phyloP scores from a whole-genome alignment of 805 yeast genomes.

The Saccharomycopsis olivae region DNA sequence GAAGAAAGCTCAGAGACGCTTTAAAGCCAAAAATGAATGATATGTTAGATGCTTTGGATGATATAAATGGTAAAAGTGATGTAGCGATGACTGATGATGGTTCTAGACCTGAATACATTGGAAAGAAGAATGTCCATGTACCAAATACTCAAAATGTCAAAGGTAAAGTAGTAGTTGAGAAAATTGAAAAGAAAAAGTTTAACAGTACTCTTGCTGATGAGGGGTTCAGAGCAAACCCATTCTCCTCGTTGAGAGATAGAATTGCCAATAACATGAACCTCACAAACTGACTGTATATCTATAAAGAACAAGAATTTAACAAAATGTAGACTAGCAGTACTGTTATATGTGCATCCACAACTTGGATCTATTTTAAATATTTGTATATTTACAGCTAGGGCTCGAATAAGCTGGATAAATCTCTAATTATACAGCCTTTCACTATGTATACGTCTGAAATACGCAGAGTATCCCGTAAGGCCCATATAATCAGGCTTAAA shows the following conservation, averaged over 20 bases:
- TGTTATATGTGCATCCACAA: too few species aligned
- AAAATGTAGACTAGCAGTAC: too few species aligned
- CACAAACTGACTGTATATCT: neutral
- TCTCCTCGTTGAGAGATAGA: conserved; percentile 45
- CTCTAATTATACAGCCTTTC: too few species aligned
- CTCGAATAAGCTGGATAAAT: too few species aligned
- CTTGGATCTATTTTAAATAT: too few species aligned
- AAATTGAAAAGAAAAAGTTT: conserved; percentile 49
- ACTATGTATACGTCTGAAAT: too few species aligned
- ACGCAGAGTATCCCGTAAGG: too few species aligned
- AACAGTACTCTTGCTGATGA: conserved; percentile 44
- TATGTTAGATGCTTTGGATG: conserved; percentile 40
- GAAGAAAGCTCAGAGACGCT: conserved; percentile 50
- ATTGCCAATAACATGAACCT: conserved; percentile 8
- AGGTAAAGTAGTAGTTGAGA: conserved; percentile 46
- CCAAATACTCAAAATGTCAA: conserved; percentile 43
- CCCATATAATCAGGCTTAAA: too few species aligned
- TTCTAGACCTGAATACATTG: conserved; percentile 20
- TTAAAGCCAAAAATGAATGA: conserved; percentile 61
- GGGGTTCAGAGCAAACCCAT: conserved; percentile 46
- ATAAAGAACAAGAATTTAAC: too few species aligned
- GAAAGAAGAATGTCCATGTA: conserved; percentile 27
- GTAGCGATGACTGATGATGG: conserved; percentile 3
- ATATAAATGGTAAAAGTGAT: conserved; percentile 20
- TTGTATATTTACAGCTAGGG: too few species aligned